Evolutionary conservation across 2,329 filamentous ascomycete genomes (phyloP).

Genomic region (Ilyonectria destructans): DNA sequence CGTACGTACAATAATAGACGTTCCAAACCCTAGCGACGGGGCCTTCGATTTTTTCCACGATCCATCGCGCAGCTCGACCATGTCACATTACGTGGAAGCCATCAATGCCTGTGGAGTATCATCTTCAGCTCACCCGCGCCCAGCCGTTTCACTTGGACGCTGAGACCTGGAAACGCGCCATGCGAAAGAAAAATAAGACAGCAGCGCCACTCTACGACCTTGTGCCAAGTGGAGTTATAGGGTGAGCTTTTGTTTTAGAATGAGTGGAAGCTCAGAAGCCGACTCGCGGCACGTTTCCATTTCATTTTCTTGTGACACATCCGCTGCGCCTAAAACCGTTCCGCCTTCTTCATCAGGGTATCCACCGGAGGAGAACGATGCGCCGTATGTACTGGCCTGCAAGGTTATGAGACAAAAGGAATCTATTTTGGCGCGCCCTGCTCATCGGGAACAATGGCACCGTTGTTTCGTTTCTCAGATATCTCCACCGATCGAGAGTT

Average conservation of each 20-base stretch:
- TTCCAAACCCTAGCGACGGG: neutral
- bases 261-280: neutral
- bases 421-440: neutral
- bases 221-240: neutral
- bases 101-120: slow-evolving; percentile 13
- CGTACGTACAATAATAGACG: neutral
- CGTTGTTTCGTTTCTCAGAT: neutral
- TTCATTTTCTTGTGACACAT: neutral
- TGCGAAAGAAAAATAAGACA: neutral
- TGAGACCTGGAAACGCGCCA: slow-evolving; percentile 8
- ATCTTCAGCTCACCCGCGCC: slow-evolving; percentile 5
- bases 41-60: too few relatives aligned
- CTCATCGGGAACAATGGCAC: neutral
- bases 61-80: neutral
- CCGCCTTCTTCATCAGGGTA: neutral
- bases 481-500: neutral
- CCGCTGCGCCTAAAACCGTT: neutral
- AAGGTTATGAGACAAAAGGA: neutral
- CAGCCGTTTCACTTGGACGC: slow-evolving; percentile 15
- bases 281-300: neutral
- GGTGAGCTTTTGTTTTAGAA: slow-evolving; percentile 1
- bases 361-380: neutral
- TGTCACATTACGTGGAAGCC: slow-evolving; percentile 17
- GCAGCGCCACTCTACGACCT: neutral
- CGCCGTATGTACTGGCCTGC: neutral